Conservation (phyloP, 345 rosid genomes). For the Citropsis articulata region DNA sequence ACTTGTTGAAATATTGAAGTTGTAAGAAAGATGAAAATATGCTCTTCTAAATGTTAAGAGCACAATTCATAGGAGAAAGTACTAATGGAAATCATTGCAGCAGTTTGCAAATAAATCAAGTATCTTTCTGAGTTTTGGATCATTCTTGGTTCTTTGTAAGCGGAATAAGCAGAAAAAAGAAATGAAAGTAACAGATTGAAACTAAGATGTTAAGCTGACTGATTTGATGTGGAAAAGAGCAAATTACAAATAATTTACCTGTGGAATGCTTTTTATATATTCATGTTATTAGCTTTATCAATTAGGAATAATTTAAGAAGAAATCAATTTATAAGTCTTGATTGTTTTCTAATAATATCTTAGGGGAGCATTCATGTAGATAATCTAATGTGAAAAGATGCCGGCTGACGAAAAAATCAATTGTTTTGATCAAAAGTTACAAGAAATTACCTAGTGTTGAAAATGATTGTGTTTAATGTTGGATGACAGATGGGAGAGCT, state of each 20-base stretch:
- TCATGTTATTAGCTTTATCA: not conserved
- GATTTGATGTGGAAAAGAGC: not conserved
- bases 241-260: too few species aligned
- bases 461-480: not conserved
- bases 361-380: not conserved
- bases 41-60: too few species aligned
- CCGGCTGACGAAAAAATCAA: not conserved
- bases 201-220: not conserved
- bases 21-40: too few species aligned
- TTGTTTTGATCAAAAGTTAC: not conserved
- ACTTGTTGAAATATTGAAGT: too few species aligned
- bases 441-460: not conserved
- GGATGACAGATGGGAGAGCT: conserved; percentile 58
- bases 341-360: not conserved
- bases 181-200: not conserved
- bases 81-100: too few species aligned
- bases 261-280: too few species aligned
- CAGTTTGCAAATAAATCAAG: too few species aligned
- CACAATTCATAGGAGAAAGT: too few species aligned
- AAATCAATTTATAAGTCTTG: not conserved
- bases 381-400: not conserved
- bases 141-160: not conserved
- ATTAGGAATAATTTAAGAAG: not conserved
- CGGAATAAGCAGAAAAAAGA: not conserved
- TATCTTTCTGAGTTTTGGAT: not conserved